phyloP scores from a whole-genome alignment of 225 moss, liverwort and hornwort species.

The Physcomitrellopsis africana region DNA sequence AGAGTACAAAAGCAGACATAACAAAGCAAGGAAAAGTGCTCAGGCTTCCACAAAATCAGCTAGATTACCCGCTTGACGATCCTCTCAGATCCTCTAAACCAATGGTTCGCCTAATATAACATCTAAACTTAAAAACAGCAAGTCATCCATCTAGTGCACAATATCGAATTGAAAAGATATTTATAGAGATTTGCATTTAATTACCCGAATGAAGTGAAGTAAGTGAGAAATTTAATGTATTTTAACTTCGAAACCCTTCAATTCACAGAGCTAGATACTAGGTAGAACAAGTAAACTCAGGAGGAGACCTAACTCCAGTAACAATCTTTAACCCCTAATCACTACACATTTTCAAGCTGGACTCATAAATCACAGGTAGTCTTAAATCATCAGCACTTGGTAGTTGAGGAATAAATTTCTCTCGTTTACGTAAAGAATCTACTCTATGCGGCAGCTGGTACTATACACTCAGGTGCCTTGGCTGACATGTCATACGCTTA shows the following conservation, averaged over 20 bases:
- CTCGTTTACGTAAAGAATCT: neutral
- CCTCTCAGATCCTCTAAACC: neutral
- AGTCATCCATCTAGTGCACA: neutral
- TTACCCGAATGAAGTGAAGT: neutral
- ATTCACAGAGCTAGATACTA: neutral
- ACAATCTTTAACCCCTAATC: constrained; percentile 8
- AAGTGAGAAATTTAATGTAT: neutral
- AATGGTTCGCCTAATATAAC: neutral
- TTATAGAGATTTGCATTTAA: neutral
- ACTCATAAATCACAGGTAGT: neutral
- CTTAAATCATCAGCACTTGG: neutral
- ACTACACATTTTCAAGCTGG: neutral
- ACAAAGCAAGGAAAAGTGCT: constrained; percentile 1
- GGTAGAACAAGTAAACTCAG: constrained; percentile 6
- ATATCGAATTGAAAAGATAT: neutral
- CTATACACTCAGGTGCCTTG: neutral
- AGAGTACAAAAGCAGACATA: constrained; percentile 11
- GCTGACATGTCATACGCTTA: too few species aligned
- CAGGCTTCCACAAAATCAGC: constrained; percentile 7
- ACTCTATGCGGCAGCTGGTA: constrained; percentile 3
- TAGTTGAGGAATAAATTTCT: neutral
- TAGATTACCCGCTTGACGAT: neutral
- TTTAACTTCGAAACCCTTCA: neutral
- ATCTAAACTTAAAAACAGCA: neutral
- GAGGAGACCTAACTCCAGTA: constrained; percentile 9